Base-by-base conservation (phyloP, 2,329 filamentous ascomycete genomes). In the Hirsutella thompsonii region DNA sequence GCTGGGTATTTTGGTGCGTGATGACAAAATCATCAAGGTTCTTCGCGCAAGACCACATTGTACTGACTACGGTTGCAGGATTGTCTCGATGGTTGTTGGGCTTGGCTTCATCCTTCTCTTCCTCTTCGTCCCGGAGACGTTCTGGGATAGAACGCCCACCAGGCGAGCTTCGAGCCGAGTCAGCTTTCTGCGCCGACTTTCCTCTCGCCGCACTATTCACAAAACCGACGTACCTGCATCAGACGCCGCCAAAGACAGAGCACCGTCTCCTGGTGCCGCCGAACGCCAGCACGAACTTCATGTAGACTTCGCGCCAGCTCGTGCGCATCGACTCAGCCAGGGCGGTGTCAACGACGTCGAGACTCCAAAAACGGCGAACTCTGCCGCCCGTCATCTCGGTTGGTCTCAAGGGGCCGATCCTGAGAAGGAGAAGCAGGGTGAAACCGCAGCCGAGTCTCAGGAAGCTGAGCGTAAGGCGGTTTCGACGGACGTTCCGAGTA, bases 91-190 rank as follows among this genome's bases (percentile, higher is more conserved):
- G 3, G 66, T 94, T 9, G 83, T 88, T 28, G 85, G 70, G 0
- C 74, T 85, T 37, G 80, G 79, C 44, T 72, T 79, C 30, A 57
- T 76, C 18, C 63, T 94, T 3, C 69, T 96, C 1, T 94, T 94
- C 57, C 69, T 95, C 44, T 94, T 94, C 51, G 85, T 94, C 0
- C 90, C 90, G 0, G 90, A 96, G 62, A 94, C 88, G 0, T 95
- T 94, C 49, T 96, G 90, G 90, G 88, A 95, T 58, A 72, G 90
- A 37, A 81, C 82, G 2, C 88, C 89, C 2, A 55, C 60, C 3
- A 55, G 59, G 18, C 60, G 59, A 33, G 50, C 59, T 3, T 55
- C 56, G 6, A 65, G 59, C 43, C 56, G 68, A 18, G 66, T 68
- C 1, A 62, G 60, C 41, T 60, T 75, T 40, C 63, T 74, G 42